phyloP scores from a whole-genome alignment of 1,139 yeast genomes.

The Kurtzmaniella quercitrusa region DNA sequence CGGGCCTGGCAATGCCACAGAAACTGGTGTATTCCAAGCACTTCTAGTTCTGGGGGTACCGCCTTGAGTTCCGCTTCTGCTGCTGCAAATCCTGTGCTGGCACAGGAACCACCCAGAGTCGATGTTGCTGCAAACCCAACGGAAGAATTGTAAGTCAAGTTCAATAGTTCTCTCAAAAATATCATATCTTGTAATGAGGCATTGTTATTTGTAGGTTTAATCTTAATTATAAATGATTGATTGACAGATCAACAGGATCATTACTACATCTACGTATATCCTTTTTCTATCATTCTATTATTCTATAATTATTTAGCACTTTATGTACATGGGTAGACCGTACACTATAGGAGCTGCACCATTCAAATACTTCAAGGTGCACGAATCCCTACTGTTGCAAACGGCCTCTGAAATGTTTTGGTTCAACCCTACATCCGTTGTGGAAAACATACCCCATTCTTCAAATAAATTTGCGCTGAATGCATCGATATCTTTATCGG shows the following conservation, averaged over 20 bases:
- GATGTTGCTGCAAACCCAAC: conserved; percentile 6
- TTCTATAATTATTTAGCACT: neutral
- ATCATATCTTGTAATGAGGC: neutral
- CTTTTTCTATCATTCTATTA: neutral
- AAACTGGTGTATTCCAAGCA: conserved; percentile 80
- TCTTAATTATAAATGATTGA: too few relatives aligned
- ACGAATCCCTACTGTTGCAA: conserved; percentile 10
- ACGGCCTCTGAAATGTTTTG: conserved; percentile 35
- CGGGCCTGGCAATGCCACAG: conserved; percentile 91
- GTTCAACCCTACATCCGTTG: conserved; percentile 7
- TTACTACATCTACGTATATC: too few relatives aligned
- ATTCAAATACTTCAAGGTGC: conserved; percentile 18
- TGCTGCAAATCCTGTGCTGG: conserved; percentile 5
- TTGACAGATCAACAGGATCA: too few relatives aligned
- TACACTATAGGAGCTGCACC: conserved; percentile 32
- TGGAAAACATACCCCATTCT: conserved; percentile 53
- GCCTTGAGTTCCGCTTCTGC: conserved; percentile 6
- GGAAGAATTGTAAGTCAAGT: neutral
- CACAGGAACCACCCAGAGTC: conserved; percentile 7
- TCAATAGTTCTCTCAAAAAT: too few relatives aligned
- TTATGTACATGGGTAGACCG: conserved; percentile 19
- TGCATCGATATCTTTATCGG: conserved; percentile 89
- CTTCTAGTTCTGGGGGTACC: conserved; percentile 16
- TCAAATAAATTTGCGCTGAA: conserved; percentile 60
- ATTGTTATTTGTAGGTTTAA: neutral